Percentiles rank a stretch among this genome's conserved stretches.
phyloP scores from a whole-genome alignment of 495 filamentous ascomycete species.

The Tetracladium setigerum region DNA sequence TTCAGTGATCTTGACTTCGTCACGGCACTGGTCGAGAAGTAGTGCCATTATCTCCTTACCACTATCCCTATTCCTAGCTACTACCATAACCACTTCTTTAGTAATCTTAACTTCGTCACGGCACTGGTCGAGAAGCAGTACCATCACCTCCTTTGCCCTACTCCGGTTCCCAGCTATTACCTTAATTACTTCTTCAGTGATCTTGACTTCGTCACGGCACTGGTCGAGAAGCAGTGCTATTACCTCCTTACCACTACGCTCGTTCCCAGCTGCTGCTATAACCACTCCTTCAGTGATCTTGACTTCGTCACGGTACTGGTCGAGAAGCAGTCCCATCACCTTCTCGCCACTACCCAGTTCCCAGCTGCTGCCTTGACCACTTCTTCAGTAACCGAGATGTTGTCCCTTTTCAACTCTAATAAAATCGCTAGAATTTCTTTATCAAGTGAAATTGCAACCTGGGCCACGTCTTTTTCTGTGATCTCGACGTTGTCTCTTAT shows the following conservation, averaged over 20 bases:
- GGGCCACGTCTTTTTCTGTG: slow-evolving; percentile 1
- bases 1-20: slow-evolving; percentile 11
- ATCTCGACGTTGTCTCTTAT: slow-evolving; percentile 5
- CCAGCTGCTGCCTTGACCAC: slow-evolving; percentile 12
- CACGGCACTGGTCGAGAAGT: slow-evolving; percentile 7
- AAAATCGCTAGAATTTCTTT: slow-evolving; percentile 4
- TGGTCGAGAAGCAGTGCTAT: slow-evolving; percentile 12
- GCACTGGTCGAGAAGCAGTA: slow-evolving; percentile 3
- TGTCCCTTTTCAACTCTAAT: slow-evolving; percentile 7
- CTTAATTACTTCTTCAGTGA: slow-evolving; percentile 14
- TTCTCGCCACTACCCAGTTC: slow-evolving; percentile 3
- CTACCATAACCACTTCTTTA: slow-evolving; percentile 11
- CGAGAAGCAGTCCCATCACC: slow-evolving; percentile 13
- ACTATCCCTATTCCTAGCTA: slow-evolving; percentile 1
- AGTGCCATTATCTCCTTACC: slow-evolving; percentile 9
- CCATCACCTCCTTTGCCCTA: slow-evolving; percentile 10
- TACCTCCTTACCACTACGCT: slow-evolving; percentile 10
- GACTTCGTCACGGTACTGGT: slow-evolving; percentile 3
- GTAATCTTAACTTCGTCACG: slow-evolving; percentile 11
- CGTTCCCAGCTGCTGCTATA: slow-evolving; percentile 7
- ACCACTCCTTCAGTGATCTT: slow-evolving; percentile 10
- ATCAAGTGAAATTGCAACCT: slow-evolving; percentile 2
- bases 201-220: slow-evolving; percentile 12
- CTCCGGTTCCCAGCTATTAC: slow-evolving; percentile 4
- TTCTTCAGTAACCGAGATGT: slow-evolving; percentile 11